Evolutionary conservation across 352 stramenopile species (phyloP).

Genomic region (Phytopythium mirpurense): DNA sequence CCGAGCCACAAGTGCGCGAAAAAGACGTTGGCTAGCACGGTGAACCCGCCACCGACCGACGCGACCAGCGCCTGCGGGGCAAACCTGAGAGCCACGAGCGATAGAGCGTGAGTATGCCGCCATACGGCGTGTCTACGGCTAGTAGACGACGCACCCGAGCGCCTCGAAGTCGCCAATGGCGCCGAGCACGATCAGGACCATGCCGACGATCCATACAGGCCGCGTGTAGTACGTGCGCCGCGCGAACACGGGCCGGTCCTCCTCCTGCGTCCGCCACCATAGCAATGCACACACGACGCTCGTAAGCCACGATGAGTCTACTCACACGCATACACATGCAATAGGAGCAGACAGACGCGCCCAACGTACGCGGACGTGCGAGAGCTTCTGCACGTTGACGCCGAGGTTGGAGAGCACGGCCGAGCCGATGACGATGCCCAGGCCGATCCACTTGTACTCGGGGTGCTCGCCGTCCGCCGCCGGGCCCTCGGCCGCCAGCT

Average conservation of each 20-base stretch:
- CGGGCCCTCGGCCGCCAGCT: background rate
- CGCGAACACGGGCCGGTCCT: slow-evolving; percentile 55
- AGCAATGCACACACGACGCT: background rate
- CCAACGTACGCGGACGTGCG: slow-evolving; percentile 63
- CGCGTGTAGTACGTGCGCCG: slow-evolving; percentile 78
- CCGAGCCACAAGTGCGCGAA: slow-evolving; percentile 85
- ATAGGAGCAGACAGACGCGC: too few species aligned
- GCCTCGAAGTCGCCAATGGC: slow-evolving; percentile 86
- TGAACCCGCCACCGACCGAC: slow-evolving; percentile 80
- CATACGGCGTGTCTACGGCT: too few species aligned
- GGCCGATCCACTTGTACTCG: slow-evolving; percentile 80
- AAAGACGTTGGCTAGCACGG: slow-evolving; percentile 86
- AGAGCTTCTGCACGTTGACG: slow-evolving; percentile 86
- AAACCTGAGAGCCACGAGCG: too few species aligned
- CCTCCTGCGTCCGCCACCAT: slow-evolving; percentile 24
- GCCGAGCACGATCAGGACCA: slow-evolving; percentile 74
- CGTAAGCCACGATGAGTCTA: background rate
- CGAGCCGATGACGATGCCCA: slow-evolving; percentile 72
- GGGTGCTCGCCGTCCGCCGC: slow-evolving; percentile 32
- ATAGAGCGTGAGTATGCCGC: too few species aligned
- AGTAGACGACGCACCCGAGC: slow-evolving; percentile 48
- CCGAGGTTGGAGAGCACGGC: slow-evolving; percentile 82
- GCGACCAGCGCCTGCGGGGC: slow-evolving; percentile 83
- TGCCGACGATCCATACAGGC: slow-evolving; percentile 78
- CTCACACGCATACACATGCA: too few species aligned